These are phyloP conservation scores for Nakazawaea laoshanensis DNA, from an alignment of 805 yeast genomes.

Conservation along the genomic window DNA sequence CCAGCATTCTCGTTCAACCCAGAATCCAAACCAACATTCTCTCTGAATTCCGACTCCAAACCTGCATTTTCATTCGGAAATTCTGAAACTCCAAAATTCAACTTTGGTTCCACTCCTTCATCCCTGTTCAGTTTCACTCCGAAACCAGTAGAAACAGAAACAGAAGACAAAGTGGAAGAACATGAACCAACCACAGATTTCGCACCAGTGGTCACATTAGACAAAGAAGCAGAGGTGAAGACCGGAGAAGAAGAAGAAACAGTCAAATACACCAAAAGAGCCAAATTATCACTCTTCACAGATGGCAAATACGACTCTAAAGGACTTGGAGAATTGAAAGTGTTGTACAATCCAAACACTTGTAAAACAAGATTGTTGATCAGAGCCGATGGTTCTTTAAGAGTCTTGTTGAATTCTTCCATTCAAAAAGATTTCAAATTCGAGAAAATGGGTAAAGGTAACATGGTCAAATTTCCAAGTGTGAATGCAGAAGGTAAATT, in stretches of 20 bases:
- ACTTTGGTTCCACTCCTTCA: conserved; percentile 14
- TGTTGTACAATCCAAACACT: conserved; percentile 53
- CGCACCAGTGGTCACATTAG: conserved; percentile 31
- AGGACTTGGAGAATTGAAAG: conserved; percentile 80
- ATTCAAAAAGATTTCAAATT: conserved; percentile 53
- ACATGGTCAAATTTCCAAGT: conserved; percentile 58
- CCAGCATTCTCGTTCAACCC: conserved; percentile 17
- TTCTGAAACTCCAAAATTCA: conserved; percentile 7
- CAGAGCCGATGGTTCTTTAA: conserved; percentile 83
- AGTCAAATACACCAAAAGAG: conserved; percentile 50
- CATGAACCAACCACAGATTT: conserved; percentile 43
- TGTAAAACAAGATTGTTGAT: conserved; percentile 63
- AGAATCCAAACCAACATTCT: background rate
- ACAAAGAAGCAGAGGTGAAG: conserved; percentile 43
- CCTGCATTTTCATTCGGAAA: conserved; percentile 20
- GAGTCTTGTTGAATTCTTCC: conserved; percentile 66
- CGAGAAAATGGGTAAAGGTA: conserved; percentile 54
- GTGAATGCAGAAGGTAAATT: conserved; percentile 48
- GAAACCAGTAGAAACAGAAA: conserved; percentile 10
- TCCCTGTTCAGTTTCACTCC: conserved; percentile 10
- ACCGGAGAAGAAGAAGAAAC: conserved; percentile 88
- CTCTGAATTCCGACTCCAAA: conserved; percentile 5
- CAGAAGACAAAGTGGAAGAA: conserved; percentile 28
- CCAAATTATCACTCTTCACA: conserved; percentile 59
- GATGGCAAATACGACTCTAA: conserved; percentile 45